Evolutionary conservation across 805 yeast species (phyloP).

Genomic region (Nakazawaea ambrosiae): DNA sequence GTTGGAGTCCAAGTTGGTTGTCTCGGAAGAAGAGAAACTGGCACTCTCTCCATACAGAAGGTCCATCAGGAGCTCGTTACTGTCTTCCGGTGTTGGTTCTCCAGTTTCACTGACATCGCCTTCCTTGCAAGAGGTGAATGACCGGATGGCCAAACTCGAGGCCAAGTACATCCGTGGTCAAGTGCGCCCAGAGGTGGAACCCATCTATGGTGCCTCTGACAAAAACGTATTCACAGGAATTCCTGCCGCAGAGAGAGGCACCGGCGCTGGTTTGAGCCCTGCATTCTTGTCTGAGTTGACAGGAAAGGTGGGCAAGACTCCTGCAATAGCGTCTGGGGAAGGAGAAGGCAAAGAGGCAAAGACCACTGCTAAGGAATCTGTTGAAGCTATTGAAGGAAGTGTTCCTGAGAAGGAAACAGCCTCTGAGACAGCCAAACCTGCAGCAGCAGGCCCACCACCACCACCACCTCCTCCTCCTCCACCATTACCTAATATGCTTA

Average conservation of each 20-base stretch:
- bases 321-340: slow-evolving; percentile 23
- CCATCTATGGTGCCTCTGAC: slow-evolving; percentile 16
- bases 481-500: slow-evolving; percentile 18
- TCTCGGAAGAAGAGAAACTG: slow-evolving; percentile 14
- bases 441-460: slow-evolving; percentile 15
- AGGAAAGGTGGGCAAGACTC: slow-evolving; percentile 32
- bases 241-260: slow-evolving; percentile 21
- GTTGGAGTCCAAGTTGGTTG: slow-evolving; percentile 29
- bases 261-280: slow-evolving; percentile 33
- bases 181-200: slow-evolving; percentile 18
- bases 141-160: slow-evolving; percentile 24
- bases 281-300: slow-evolving; percentile 47
- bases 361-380: background rate
- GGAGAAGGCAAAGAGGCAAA: background rate
- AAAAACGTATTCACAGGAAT: no score
- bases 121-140: slow-evolving; percentile 11
- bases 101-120: slow-evolving; percentile 1
- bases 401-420: no score
- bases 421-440: slow-evolving; percentile 17
- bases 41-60: slow-evolving; percentile 4
- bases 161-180: slow-evolving; percentile 40
- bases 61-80: slow-evolving; percentile 5
- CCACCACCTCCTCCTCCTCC: slow-evolving; percentile 27
- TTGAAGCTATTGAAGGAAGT: slow-evolving; percentile 9
- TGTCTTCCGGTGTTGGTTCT: slow-evolving; percentile 4